These are phyloP conservation scores for Verbena officinalis DNA, from an alignment of 257 asterid genomes.

Conservation along the genomic window DNA sequence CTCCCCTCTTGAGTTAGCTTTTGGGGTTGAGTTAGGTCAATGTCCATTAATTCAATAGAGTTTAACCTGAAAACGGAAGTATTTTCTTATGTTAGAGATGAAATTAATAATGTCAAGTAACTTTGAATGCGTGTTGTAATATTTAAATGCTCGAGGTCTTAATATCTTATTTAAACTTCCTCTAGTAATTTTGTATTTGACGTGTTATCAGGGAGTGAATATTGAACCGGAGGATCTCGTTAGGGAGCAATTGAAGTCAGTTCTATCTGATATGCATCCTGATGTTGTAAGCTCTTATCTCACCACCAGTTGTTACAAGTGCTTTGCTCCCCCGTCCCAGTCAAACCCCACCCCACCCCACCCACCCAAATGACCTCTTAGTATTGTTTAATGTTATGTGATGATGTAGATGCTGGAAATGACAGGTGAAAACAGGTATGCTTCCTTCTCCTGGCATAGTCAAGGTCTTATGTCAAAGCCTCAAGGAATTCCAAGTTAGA, in stretches of 20 bases:
- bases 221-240: constrained; percentile 65
- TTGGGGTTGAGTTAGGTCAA: too few relatives aligned
- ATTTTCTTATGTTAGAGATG: neutral
- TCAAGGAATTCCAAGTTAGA: constrained; percentile 67
- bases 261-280: constrained; percentile 87
- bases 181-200: constrained; percentile 23
- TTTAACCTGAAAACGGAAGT: too few relatives aligned
- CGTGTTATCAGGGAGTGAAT: constrained; percentile 64
- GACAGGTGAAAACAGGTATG: constrained; percentile 98
- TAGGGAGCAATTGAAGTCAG: constrained; percentile 76
- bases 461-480: constrained; percentile 67
- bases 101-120: neutral
- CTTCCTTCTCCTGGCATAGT: constrained; percentile 83
- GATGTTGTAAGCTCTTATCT: constrained; percentile 75
- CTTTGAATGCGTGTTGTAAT: neutral
- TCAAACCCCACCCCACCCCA: too few relatives aligned
- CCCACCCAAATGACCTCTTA: neutral
- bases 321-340: too few relatives aligned
- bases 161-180: neutral
- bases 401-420: constrained; percentile 35
- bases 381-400: neutral
- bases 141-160: neutral
- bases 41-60: too few relatives aligned
- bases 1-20: too few relatives aligned
- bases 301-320: neutral